phyloP scores from a whole-genome alignment of 179 eudicot genomes.

The Nepenthes alata region DNA sequence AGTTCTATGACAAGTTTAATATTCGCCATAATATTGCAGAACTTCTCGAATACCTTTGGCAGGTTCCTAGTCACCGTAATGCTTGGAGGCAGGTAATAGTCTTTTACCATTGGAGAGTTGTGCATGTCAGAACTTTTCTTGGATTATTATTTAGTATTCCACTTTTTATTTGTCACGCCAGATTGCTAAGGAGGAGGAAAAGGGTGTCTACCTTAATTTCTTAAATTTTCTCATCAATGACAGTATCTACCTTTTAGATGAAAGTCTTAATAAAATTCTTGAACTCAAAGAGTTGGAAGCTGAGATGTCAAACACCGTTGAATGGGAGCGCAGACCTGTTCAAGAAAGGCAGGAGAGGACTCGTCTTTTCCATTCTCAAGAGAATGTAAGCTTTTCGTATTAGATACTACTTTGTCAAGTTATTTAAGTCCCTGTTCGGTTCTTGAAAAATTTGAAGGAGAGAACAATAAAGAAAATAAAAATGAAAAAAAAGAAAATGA shows the following conservation, averaged over 20 bases:
- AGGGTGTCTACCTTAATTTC: slow-evolving; percentile 94
- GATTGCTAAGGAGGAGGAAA: slow-evolving; percentile 96
- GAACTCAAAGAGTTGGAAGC: slow-evolving; percentile 90
- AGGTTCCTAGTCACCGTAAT: slow-evolving; percentile 92
- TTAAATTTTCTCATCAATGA: slow-evolving; percentile 84
- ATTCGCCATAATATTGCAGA: slow-evolving; percentile 96
- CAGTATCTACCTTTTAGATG: slow-evolving; percentile 90
- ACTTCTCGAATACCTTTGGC: slow-evolving; percentile 94
- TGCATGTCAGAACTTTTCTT: slow-evolving; percentile 1
- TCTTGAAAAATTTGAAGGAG: no score
- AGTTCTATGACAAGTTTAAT: slow-evolving; percentile 97
- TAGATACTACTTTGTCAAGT: no score
- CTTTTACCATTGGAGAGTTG: not conserved
- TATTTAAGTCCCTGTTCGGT: no score
- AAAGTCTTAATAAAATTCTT: slow-evolving; percentile 95
- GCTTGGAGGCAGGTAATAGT: slow-evolving; percentile 72
- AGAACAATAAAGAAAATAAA: no score
- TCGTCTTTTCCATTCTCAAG: slow-evolving; percentile 79
- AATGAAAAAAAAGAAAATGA: no score
- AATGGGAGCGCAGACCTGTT: slow-evolving; percentile 88
- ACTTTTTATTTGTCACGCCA: slow-evolving; percentile 16
- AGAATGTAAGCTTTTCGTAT: slow-evolving; percentile 48
- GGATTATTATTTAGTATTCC: slow-evolving; percentile 2
- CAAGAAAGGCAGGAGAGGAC: slow-evolving; percentile 99
- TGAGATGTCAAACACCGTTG: slow-evolving; percentile 91